Evolutionary conservation across 176 grass and related monocot genomes (phyloP).

Genomic region (Chrysopogon serrulatus): DNA sequence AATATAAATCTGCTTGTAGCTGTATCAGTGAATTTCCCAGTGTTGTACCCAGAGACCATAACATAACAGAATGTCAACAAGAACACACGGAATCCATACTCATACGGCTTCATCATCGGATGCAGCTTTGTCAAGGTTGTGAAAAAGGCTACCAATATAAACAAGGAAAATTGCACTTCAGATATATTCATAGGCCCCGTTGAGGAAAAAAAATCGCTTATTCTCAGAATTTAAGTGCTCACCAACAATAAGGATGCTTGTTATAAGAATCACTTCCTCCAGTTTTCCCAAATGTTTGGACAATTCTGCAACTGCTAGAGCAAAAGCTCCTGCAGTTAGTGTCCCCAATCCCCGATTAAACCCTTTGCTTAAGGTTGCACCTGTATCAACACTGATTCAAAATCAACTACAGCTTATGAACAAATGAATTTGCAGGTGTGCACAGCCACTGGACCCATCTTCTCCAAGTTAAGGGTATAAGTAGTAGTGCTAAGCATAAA

Average conservation of each 20-base stretch:
- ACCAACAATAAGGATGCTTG: conserved; percentile 72
- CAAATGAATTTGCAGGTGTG: not conserved
- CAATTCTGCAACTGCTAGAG: conserved; percentile 68
- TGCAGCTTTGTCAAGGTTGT: conserved; percentile 72
- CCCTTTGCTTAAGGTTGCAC: conserved; percentile 96
- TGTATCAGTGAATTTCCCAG: conserved; percentile 57
- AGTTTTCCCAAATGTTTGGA: conserved; percentile 50
- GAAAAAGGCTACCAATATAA: conserved; percentile 49
- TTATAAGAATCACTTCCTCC: conserved; percentile 75
- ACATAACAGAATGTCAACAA: conserved; percentile 92
- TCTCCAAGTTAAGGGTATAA: not conserved
- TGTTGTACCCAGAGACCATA: conserved; percentile 84
- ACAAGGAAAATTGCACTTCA: conserved; percentile 12
- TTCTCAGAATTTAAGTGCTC: conserved; percentile 12
- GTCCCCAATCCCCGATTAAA: conserved; percentile 83
- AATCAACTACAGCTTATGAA: not conserved
- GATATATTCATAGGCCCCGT: not conserved
- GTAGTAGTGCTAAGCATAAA: not conserved
- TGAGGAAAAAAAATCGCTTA: not conserved
- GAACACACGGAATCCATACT: conserved; percentile 94
- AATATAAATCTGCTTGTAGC: conserved; percentile 80
- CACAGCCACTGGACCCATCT: not conserved
- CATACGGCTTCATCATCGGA: conserved; percentile 85
- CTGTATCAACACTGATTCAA: conserved; percentile 38
- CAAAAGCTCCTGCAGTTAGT: conserved; percentile 76